Conservation (phyloP, 2,329 filamentous ascomycete species). For the Amesomyces nigricolor region DNA sequence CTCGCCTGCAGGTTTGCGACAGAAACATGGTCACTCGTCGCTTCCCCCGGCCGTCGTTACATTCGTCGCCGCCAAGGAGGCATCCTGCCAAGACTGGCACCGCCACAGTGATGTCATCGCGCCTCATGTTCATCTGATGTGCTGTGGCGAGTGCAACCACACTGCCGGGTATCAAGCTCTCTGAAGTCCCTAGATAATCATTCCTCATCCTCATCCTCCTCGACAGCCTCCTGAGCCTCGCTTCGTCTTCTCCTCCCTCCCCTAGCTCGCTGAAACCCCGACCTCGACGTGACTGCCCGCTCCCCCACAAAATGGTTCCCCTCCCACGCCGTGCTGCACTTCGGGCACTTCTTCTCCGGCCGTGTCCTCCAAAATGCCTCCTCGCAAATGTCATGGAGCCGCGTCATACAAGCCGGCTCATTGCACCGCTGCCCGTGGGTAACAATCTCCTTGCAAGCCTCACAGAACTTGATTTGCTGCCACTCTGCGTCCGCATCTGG, state of each 20-base stretch:
- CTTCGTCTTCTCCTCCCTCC: slow-evolving; percentile 33
- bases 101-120: slow-evolving; percentile 21
- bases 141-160: slow-evolving; percentile 8
- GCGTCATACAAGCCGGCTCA: slow-evolving; percentile 58
- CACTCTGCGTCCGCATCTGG: slow-evolving; percentile 55
- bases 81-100: slow-evolving; percentile 6
- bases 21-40: not conserved
- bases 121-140: not conserved
- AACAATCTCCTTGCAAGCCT: slow-evolving; percentile 83
- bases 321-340: slow-evolving; percentile 48
- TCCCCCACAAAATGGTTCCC: slow-evolving; percentile 50
- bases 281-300: slow-evolving; percentile 49
- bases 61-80: not conserved
- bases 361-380: slow-evolving; percentile 66
- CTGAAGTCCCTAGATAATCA: not conserved
- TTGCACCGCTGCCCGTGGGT: slow-evolving; percentile 76
- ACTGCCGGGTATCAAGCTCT: slow-evolving; percentile 11
- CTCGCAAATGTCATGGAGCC: slow-evolving; percentile 73
- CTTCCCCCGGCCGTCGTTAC: not conserved
- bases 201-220: slow-evolving; percentile 20
- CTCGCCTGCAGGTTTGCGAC: not conserved
- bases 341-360: slow-evolving; percentile 58
- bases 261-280: slow-evolving; percentile 42
- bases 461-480: slow-evolving; percentile 78
- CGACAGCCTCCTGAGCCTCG: slow-evolving; percentile 27